Evolutionary conservation across 345 rosid genomes (phyloP), one percentile per base, ranked within the genome.

Genomic region (Hibiscus tridactylites): DNA sequence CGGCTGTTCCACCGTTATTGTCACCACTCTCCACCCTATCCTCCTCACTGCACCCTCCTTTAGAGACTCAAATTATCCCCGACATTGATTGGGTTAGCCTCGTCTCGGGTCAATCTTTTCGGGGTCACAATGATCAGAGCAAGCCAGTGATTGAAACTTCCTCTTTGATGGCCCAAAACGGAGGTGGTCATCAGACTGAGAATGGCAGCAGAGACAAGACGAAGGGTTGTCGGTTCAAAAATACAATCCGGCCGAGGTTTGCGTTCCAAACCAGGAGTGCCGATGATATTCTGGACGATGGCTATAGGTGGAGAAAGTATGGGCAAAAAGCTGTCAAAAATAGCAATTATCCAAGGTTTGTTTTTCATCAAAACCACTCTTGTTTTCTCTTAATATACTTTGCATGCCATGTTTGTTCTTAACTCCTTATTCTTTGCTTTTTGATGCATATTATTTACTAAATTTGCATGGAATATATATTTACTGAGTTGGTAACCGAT

Each of bases 241-340:
- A 81, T 75, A 74, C 77, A 0, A 77, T 49, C 9, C 73, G 76
- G 39, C 93, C 86, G 12, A 74, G 90, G 76, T 87, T 81, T 70
- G 90, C 88, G 0, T 90, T 90, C 73, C 89, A 86, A 75, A 90
- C 96, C 1, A 83, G 84, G 74, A 88, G 85, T 70, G 86, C 71
- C 2, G 87, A 84, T 68, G 90, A 90, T 74, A 78, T 90, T 50
- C 88, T 88, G 39, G 96, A 90, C 44, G 93, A 88, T 63, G 96
- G 96, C n/a, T 90, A 82, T 46, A 79, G 90, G 1, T 90, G 93
- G 91, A 88, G 93, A 70, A 89, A 83, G 77, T 86, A 88, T 37
- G 93, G 93, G 2, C 93, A 88, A 68, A 88, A 88, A 74, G 77
- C 90, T 7, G 90, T 90, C 42, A 88, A 88, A 80, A 85, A 85